These are phyloP conservation scores for Microcera coccophila DNA, from an alignment of 2,329 filamentous ascomycete genomes.

Conservation along the genomic window DNA sequence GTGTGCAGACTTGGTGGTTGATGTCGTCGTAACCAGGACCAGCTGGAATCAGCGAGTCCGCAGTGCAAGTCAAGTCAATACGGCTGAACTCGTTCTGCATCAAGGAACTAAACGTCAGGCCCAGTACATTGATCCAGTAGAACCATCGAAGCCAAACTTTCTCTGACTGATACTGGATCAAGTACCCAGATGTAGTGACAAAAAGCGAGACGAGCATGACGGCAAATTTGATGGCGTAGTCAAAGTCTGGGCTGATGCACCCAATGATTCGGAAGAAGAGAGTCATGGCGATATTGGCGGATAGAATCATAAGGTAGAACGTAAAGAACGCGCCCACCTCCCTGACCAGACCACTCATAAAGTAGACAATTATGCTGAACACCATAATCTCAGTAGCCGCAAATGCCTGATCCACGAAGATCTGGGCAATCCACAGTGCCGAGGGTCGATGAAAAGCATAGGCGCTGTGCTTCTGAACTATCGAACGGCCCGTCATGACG, in stretches of 20 bases:
- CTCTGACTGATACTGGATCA: conserved; percentile 73
- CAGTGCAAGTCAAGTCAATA: conserved; percentile 64
- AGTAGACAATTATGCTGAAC: conserved; percentile 74
- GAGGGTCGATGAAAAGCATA: conserved; percentile 81
- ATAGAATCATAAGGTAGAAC: conserved; percentile 67
- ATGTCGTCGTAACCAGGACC: conserved; percentile 69
- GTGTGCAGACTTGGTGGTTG: conserved; percentile 74
- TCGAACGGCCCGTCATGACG: conserved; percentile 55
- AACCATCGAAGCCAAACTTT: conserved; percentile 79
- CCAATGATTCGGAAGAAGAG: conserved; percentile 74
- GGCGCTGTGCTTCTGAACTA: conserved; percentile 79
- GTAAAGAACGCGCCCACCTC: conserved; percentile 75
- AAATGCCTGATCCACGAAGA: conserved; percentile 73
- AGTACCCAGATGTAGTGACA: conserved; percentile 74
- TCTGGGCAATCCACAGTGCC: conserved; percentile 78
- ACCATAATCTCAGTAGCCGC: conserved; percentile 65
- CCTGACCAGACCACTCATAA: conserved; percentile 67
- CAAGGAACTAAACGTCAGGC: conserved; percentile 69
- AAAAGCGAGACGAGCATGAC: conserved; percentile 78
- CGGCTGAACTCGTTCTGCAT: conserved; percentile 84
- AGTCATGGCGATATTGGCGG: conserved; percentile 68
- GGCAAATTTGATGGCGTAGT: conserved; percentile 80
- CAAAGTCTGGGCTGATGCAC: conserved; percentile 73
- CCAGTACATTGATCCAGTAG: conserved; percentile 71
- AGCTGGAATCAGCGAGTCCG: conserved; percentile 64